Percentiles rank a stretch among this genome's conserved stretches.
Conservation (phyloP, 768 basidiomycete species). For the Phaeotremella skinneri region DNA sequence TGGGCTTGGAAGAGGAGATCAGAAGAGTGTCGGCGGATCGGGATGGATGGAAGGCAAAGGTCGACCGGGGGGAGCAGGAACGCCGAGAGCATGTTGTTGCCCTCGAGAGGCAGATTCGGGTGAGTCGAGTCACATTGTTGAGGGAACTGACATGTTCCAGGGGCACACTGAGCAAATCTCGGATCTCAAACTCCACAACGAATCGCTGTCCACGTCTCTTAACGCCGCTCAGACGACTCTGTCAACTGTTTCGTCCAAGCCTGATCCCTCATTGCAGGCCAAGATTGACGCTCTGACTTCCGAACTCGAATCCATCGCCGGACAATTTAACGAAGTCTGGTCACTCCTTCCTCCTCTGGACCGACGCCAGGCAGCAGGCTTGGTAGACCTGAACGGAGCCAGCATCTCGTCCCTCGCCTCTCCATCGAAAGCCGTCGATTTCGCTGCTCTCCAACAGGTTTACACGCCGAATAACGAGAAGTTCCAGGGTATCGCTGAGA, state of each 20-base stretch:
- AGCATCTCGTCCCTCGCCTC: conserved; percentile 51
- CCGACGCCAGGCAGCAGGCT: conserved; percentile 60
- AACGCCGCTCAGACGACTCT: conserved; percentile 39
- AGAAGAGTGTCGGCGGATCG: conserved; percentile 40
- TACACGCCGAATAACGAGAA: conserved; percentile 58
- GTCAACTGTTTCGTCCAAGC: conserved; percentile 12
- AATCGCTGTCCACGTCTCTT: conserved; percentile 42
- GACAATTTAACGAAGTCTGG: conserved; percentile 74
- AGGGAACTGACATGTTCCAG: conserved; percentile 15
- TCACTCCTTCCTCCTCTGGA: conserved; percentile 77
- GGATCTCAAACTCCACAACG: conserved; percentile 41
- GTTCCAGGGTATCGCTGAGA: conserved; percentile 72
- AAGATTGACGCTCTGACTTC: conserved; percentile 45
- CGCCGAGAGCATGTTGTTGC: conserved; percentile 15
- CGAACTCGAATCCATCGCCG: conserved; percentile 61
- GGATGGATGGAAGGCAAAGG: conserved; percentile 37
- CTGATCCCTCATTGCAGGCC: conserved; percentile 25
- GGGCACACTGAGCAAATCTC: conserved; percentile 35
- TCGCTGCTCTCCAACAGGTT: conserved; percentile 77
- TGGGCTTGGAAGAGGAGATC: conserved; percentile 50
- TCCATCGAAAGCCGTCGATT: conserved; percentile 68
- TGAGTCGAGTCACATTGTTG: conserved; percentile 18
- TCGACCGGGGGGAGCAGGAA: conserved; percentile 31
- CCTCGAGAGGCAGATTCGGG: conserved; percentile 30
- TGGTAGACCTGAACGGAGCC: conserved; percentile 53